phyloP scores from a whole-genome alignment of 345 rosid species.

The Tarenaya hassleriana region DNA sequence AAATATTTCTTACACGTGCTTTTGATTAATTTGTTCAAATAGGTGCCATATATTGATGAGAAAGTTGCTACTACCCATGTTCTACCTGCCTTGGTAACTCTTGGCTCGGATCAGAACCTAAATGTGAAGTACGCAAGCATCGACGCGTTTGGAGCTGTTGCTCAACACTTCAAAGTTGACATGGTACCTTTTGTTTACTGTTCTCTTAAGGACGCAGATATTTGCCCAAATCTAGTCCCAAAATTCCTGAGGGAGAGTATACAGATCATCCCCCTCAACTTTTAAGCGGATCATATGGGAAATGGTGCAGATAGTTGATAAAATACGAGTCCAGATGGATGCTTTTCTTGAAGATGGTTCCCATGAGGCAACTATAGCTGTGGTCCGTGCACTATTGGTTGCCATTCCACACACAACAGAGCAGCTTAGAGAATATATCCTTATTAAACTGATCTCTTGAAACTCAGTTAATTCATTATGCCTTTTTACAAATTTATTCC shows the following conservation, averaged over 20 bases:
- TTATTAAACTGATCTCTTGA: slow-evolving; percentile 20
- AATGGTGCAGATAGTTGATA: slow-evolving; percentile 80
- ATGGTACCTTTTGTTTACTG: slow-evolving; percentile 41
- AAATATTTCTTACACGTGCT: neutral
- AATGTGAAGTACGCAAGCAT: slow-evolving; percentile 91
- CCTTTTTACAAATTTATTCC: too few relatives aligned
- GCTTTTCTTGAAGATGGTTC: slow-evolving; percentile 99
- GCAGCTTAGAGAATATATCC: slow-evolving; percentile 86
- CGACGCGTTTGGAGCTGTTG: slow-evolving; percentile 95
- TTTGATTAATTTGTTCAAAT: slow-evolving; percentile 16
- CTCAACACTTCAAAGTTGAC: slow-evolving; percentile 88
- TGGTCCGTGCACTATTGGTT: slow-evolving; percentile 70
- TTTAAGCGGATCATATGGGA: slow-evolving; percentile 18
- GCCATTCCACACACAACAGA: slow-evolving; percentile 95
- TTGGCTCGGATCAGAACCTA: slow-evolving; percentile 91
- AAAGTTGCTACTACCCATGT: slow-evolving; percentile 76
- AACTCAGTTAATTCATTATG: neutral
- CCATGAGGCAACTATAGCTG: slow-evolving; percentile 89
- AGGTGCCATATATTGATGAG: slow-evolving; percentile 83
- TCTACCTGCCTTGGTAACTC: slow-evolving; percentile 87
- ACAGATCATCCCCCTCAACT: neutral
- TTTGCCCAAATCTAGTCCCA: neutral
- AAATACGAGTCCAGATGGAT: slow-evolving; percentile 98
- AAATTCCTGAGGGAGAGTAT: neutral
- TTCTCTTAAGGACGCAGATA: too few relatives aligned